A percentile compares a stretch with the other conserved stretches of the same genome.
phyloP scores from a whole-genome alignment of 768 basidiomycete species.

The Cyclocybe cylindracea region DNA sequence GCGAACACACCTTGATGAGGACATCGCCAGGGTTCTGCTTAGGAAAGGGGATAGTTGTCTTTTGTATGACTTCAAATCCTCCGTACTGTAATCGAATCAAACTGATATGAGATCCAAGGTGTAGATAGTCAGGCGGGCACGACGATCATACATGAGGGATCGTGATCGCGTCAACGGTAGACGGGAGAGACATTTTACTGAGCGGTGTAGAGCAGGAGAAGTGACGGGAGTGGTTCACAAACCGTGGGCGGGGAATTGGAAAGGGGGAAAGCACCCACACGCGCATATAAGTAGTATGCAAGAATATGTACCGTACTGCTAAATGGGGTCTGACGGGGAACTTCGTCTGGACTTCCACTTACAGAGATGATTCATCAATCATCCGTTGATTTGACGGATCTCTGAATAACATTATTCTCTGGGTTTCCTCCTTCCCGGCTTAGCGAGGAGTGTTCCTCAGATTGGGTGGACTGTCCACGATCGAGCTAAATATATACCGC shows the following conservation, averaged over 20 bases:
- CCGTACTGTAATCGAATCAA: slow-evolving; percentile 46
- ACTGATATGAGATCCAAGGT: neutral
- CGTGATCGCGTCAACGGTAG: slow-evolving; percentile 68
- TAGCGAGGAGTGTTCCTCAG: too few species aligned
- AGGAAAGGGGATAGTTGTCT: slow-evolving; percentile 68
- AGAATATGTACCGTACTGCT: too few species aligned
- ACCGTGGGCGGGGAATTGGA: too few species aligned
- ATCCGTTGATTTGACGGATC: slow-evolving; percentile 1
- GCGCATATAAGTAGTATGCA: too few species aligned
- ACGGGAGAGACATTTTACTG: slow-evolving; percentile 52
- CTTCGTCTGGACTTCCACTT: neutral
- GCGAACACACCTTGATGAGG: slow-evolving; percentile 39
- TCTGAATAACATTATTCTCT: slow-evolving; percentile 8
- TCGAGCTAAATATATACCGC: too few species aligned
- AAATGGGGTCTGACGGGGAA: too few species aligned
- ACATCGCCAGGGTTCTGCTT: slow-evolving; percentile 60
- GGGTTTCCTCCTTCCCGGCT: neutral
- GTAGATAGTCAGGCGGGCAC: neutral
- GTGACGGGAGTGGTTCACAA: neutral
- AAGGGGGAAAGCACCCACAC: too few species aligned
- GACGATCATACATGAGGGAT: slow-evolving; percentile 49
- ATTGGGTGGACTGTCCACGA: too few species aligned
- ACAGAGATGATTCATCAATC: slow-evolving; percentile 12
- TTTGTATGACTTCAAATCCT: slow-evolving; percentile 75
- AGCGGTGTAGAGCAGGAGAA: slow-evolving; percentile 9